These are phyloP conservation scores for Letharia lupina DNA, from an alignment of 495 filamentous ascomycete genomes.

Conservation along the genomic window DNA sequence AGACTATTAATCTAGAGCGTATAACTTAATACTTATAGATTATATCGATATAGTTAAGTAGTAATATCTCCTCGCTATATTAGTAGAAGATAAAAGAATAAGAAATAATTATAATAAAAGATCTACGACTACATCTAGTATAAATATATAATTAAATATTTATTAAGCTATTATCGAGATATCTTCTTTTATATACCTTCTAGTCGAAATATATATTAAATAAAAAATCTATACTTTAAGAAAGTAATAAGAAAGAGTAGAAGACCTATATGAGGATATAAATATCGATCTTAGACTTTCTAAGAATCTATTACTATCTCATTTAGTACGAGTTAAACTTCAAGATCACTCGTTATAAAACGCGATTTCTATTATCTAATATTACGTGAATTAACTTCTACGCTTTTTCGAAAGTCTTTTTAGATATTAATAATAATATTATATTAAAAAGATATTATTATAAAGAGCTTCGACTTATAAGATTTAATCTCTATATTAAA, in stretches of 20 bases:
- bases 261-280: not conserved
- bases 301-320: conserved; percentile 35
- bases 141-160: conserved; percentile 44
- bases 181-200: conserved; percentile 39
- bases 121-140: conserved; percentile 45
- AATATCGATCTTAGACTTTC: conserved; percentile 31
- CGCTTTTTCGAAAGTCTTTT: conserved; percentile 16
- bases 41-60: conserved; percentile 26
- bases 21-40: conserved; percentile 30
- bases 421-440: conserved; percentile 11
- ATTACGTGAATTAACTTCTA: conserved; percentile 21
- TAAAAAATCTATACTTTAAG: not conserved
- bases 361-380: conserved; percentile 25
- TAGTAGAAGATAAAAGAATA: conserved; percentile 37
- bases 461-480: conserved; percentile 34
- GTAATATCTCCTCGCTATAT: conserved; percentile 33
- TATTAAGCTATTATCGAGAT: conserved; percentile 49
- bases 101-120: conserved; percentile 39
- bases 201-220: conserved; percentile 33
- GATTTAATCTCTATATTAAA: conserved; percentile 30
- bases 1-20: conserved; percentile 14
- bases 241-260: not conserved
- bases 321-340: conserved; percentile 34
- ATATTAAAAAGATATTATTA: conserved; percentile 31
- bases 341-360: conserved; percentile 29